Evolutionary conservation across 805 yeast species (phyloP), one percentile per base, ranked within the genome.

Genomic region (Candida sonorensis): DNA sequence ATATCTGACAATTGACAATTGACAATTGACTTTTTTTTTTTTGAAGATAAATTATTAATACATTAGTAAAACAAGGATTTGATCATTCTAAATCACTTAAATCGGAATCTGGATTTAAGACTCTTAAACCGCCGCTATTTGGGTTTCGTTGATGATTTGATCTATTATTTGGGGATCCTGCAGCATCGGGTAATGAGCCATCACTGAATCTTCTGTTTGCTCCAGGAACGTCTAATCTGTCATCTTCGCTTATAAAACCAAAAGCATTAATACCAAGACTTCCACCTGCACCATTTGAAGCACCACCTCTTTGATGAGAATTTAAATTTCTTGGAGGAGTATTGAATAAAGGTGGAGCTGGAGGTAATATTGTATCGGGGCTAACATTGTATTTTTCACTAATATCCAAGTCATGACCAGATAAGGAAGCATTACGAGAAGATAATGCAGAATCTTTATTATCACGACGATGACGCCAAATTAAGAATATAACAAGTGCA

Each of bases 111-210:
- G 62, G 62, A 37, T 57, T 57, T 6, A 54, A 50, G 14, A 57
- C 59, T 30, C 62, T 40, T 26, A 57, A 48, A 5, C 55, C 58
- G 16, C 54, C 51, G 21, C 4, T 31, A 5, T 7, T 14, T 15
- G 6, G 23, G 23, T 15, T 14, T 10, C 10, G 35, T 16, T 4
- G 29, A 12, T 12, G 30, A 5, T 33, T 13, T 10, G 29, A 12
- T 10, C 19, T 14, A 12, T 30, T 38, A 30, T 34, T 27, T 12
- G 31, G 36, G 10, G 42, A 41, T 2, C 47, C 52, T n/a, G 45
- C 52, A 2, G 57, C 61, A 43, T 57, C 61, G 1, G 62, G 61
- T 31, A 57, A 39, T 8, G 59, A 52, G 11, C 57, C 57, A 30
- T 56, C 55, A 30, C 61, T 55, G 35, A 58, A 58, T 18, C 62